Evolutionary conservation across 108 stramenopile species (phyloP).

Genomic region (Pseudonitzschia multiseries): DNA sequence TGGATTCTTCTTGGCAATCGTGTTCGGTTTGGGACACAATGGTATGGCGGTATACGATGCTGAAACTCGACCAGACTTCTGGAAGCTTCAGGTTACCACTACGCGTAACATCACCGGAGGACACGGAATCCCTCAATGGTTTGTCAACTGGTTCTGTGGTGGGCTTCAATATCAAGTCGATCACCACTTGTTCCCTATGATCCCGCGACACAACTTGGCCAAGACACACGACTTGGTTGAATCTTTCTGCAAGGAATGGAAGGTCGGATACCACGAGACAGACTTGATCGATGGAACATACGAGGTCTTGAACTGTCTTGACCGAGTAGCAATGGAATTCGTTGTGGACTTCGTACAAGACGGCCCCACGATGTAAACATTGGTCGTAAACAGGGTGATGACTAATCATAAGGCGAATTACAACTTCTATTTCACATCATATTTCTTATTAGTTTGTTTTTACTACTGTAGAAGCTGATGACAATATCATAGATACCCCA

Average conservation of each 20-base stretch:
- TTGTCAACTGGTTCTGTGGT: slow-evolving; percentile 99
- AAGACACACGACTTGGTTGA: slow-evolving; percentile 90
- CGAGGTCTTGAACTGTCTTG: slow-evolving; percentile 80
- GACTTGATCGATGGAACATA: slow-evolving; percentile 76
- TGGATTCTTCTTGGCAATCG: slow-evolving; percentile 94
- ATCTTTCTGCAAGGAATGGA: slow-evolving; percentile 97
- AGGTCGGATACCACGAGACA: slow-evolving; percentile 91
- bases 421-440: too few species aligned
- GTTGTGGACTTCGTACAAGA: slow-evolving; percentile 78
- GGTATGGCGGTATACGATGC: slow-evolving; percentile 98
- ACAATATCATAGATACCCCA: too few species aligned
- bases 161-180: slow-evolving; percentile 99
- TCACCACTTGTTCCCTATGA: slow-evolving; percentile 98
- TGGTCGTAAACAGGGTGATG: background rate
- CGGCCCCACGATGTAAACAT: slow-evolving; percentile 88
- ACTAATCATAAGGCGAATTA: too few species aligned
- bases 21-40: slow-evolving; percentile 99
- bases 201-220: slow-evolving; percentile 93
- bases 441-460: too few species aligned
- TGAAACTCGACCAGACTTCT: slow-evolving; percentile 95
- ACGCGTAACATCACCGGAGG: slow-evolving; percentile 96
- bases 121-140: slow-evolving; percentile 89
- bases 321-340: slow-evolving; percentile 76
- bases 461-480: too few species aligned
- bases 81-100: slow-evolving; percentile 98